phyloP scores from a whole-genome alignment of 768 basidiomycete species.

The Russula lepida region DNA sequence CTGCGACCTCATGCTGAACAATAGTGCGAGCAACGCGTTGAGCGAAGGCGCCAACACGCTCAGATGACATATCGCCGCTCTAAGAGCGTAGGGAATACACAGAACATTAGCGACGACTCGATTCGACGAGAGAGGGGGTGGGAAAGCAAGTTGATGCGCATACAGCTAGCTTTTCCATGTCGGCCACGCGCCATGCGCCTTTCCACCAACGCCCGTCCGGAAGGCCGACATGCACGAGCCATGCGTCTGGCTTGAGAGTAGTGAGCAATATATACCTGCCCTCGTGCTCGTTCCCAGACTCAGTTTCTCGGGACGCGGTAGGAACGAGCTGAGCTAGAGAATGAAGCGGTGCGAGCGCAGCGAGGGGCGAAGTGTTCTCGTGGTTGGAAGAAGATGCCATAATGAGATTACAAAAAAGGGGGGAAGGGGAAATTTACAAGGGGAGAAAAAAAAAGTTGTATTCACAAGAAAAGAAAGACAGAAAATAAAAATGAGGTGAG shows the following conservation, averaged over 20 bases:
- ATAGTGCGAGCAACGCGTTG: constrained; percentile 5
- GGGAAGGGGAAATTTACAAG: neutral
- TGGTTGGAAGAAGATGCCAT: constrained; percentile 1
- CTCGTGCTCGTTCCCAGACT: neutral
- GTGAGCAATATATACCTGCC: constrained; percentile 3
- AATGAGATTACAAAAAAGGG: neutral
- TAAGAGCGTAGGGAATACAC: neutral
- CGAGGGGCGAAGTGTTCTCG: neutral
- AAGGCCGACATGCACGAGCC: constrained; percentile 11
- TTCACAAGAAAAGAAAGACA: neutral
- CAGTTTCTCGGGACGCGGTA: neutral
- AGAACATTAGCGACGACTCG: neutral
- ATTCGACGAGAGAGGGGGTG: neutral
- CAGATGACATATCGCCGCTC: neutral
- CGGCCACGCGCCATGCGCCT: constrained; percentile 3
- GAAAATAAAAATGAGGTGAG: neutral
- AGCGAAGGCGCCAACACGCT: constrained; percentile 1
- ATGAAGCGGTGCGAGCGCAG: constrained; percentile 9
- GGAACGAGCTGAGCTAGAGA: constrained; percentile 6
- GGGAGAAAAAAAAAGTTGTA: neutral
- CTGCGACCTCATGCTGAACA: neutral
- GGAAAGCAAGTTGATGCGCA: neutral
- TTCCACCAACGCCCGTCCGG: constrained; percentile 15
- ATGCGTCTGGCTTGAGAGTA: neutral
- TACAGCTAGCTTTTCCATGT: constrained; percentile 9